phyloP scores from a whole-genome alignment of 352 stramenopile species.

The Phytopythium aichiense region DNA sequence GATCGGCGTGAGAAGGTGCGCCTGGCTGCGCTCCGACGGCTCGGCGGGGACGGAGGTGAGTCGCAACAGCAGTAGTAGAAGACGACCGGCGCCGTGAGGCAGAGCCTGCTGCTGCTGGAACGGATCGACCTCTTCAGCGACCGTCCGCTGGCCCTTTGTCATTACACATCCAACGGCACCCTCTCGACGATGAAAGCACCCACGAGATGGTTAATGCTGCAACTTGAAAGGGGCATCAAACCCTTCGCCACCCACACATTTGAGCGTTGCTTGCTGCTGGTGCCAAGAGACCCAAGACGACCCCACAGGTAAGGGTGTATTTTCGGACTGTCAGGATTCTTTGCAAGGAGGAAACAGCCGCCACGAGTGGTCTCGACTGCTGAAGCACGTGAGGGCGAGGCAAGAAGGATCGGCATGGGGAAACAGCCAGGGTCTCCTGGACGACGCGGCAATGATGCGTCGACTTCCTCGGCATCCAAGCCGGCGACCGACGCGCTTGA shows the following conservation, averaged over 20 bases:
- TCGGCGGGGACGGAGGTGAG: slow-evolving; percentile 14
- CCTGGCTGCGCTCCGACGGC: slow-evolving; percentile 49
- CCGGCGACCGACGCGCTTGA: not conserved
- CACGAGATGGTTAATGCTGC: not conserved
- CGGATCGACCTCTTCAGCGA: not conserved
- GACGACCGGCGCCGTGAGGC: not conserved
- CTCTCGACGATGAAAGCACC: not conserved
- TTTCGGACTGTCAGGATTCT: not conserved
- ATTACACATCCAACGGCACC: not conserved
- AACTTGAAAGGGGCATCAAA: not conserved
- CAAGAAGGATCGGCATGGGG: not conserved
- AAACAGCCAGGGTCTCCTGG: not conserved
- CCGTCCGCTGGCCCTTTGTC: not conserved
- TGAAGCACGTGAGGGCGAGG: not conserved
- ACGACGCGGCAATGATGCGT: not conserved
- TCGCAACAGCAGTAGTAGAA: not conserved
- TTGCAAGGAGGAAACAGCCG: not conserved
- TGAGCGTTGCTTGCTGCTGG: not conserved
- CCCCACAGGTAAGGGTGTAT: not conserved
- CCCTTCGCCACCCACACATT: not conserved
- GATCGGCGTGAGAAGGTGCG: slow-evolving; percentile 69
- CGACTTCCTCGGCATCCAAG: not conserved
- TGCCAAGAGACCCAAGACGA: not conserved
- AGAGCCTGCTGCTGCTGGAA: not conserved
- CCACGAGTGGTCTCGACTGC: not conserved